These are phyloP conservation scores for Fusarium concolor DNA, from an alignment of 2,329 filamentous ascomycete species.

Conservation along the genomic window DNA sequence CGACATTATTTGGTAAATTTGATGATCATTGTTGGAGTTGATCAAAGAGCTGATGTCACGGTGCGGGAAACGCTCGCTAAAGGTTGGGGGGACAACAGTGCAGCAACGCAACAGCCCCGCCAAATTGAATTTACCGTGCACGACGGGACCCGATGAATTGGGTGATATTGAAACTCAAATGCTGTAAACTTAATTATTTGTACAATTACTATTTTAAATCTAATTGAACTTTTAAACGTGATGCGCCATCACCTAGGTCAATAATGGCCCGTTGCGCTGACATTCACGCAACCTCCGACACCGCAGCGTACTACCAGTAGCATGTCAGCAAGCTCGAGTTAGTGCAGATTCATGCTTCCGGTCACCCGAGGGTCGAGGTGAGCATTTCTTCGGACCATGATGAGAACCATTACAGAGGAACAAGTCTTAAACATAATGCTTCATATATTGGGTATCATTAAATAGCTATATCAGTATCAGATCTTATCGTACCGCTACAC, in stretches of 20 bases:
- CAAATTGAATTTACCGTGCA: not conserved
- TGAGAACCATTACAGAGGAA: not conserved
- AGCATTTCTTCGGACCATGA: not conserved
- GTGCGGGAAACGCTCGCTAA: not conserved
- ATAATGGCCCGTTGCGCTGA: too few relatives aligned
- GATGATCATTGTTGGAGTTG: not conserved
- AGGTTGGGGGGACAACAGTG: slow-evolving; percentile 7
- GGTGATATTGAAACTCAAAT: too few relatives aligned
- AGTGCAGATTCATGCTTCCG: not conserved
- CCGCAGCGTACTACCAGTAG: not conserved
- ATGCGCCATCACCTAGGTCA: too few relatives aligned
- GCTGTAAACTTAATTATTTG: too few relatives aligned
- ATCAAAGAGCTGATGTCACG: slow-evolving; percentile 6
- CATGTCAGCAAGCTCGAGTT: too few relatives aligned
- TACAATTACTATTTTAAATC: too few relatives aligned
- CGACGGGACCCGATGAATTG: too few relatives aligned
- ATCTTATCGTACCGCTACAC: not conserved
- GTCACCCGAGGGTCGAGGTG: not conserved
- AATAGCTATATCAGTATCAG: not conserved
- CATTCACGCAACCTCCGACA: not conserved
- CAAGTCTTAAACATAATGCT: not conserved
- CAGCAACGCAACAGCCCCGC: not conserved
- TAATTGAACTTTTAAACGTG: too few relatives aligned
- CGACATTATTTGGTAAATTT: not conserved
- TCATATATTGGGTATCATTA: slow-evolving; percentile 19